Conservation (phyloP, 148 eudicot genomes). For the Rhododendron vialii region DNA sequence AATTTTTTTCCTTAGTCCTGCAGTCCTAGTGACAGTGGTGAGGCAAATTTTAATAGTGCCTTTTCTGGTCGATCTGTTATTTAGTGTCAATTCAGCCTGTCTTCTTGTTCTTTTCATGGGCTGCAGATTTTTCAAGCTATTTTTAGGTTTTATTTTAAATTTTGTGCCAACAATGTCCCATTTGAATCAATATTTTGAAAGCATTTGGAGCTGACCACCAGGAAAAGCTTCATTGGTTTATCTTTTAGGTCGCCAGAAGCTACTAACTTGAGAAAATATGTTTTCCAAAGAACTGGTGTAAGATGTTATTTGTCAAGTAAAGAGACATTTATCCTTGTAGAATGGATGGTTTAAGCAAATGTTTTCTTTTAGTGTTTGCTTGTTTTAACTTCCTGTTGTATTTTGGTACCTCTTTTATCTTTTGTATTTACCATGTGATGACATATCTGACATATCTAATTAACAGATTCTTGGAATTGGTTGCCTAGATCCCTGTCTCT, state of each 20-base stretch:
- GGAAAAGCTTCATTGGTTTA: neutral
- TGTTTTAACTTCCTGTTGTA: constrained; percentile 2
- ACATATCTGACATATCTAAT: neutral
- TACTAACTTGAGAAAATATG: neutral
- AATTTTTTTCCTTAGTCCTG: neutral
- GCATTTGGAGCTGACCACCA: neutral
- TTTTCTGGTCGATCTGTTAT: neutral
- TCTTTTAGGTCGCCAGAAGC: neutral
- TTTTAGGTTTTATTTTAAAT: neutral
- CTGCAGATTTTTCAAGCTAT: neutral
- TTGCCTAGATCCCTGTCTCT: neutral
- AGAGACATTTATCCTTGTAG: neutral
- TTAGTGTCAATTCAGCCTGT: neutral
- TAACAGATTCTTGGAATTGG: neutral
- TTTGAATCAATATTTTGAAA: neutral
- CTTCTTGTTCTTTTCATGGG: neutral
- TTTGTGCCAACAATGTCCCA: neutral
- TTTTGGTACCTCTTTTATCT: neutral
- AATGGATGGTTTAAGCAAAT: neutral
- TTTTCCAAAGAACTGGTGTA: neutral
- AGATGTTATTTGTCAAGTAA: neutral
- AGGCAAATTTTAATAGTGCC: neutral
- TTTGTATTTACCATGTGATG: neutral
- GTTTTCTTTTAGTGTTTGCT: neutral
- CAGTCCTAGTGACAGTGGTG: neutral